Percentiles rank a stretch among this genome's conserved stretches.
phyloP scores from a whole-genome alignment of 139 green algal species.

The Chlorella sorokiniana region DNA sequence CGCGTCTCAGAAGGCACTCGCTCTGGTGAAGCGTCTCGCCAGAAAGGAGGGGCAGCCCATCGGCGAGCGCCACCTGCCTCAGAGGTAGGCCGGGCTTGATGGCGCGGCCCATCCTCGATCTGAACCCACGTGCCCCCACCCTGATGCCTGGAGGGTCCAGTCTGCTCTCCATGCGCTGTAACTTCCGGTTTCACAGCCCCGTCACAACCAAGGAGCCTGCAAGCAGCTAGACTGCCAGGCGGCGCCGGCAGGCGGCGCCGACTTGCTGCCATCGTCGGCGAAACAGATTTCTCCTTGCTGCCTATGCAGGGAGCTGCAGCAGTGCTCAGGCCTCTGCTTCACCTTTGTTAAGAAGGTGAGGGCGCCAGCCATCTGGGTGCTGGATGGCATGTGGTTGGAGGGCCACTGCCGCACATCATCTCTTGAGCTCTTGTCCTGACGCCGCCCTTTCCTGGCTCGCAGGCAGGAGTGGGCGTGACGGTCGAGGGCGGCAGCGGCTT shows the following conservation, averaged over 20 bases:
- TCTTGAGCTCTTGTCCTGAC: too few relatives aligned
- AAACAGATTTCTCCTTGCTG: background rate
- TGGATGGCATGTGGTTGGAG: too few relatives aligned
- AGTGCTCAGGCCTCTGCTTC: constrained; percentile 21
- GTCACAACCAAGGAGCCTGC: too few relatives aligned
- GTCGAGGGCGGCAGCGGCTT: constrained; percentile 21
- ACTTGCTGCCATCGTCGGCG: too few relatives aligned
- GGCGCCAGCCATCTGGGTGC: too few relatives aligned
- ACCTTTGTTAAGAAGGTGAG: constrained; percentile 24
- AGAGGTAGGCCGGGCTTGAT: background rate
- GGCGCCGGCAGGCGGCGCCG: too few relatives aligned
- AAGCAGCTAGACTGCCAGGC: background rate
- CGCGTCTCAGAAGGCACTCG: background rate
- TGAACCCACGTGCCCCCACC: too few relatives aligned
- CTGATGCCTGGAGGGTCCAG: too few relatives aligned
- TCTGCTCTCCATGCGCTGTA: too few relatives aligned
- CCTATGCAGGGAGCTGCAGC: constrained; percentile 2
- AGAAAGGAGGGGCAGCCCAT: background rate
- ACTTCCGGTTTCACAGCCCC: too few relatives aligned
- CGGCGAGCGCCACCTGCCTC: background rate
- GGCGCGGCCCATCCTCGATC: too few relatives aligned
- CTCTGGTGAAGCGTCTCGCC: background rate
- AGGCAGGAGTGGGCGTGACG: constrained; percentile 10
- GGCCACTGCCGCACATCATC: too few relatives aligned
- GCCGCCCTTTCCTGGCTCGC: background rate